phyloP scores from a whole-genome alignment of 345 rosid genomes.

The Bruguiera sexangula region DNA sequence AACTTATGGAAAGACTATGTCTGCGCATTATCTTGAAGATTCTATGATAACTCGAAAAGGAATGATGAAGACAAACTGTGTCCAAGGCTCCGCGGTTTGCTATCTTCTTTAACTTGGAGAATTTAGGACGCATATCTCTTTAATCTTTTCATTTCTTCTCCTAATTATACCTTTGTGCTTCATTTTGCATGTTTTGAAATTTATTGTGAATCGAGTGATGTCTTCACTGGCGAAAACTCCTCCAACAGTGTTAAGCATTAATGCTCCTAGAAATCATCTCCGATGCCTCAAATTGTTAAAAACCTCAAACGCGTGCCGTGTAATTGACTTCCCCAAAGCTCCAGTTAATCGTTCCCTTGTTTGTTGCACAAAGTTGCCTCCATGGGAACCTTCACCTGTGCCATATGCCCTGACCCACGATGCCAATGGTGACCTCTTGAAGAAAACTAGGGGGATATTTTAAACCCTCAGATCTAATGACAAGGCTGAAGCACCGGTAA shows the following conservation, averaged over 20 bases:
- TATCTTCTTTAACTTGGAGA: too few species aligned
- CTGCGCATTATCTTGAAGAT: too few species aligned
- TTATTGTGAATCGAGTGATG: conserved; percentile 45
- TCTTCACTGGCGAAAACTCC: conserved; percentile 39
- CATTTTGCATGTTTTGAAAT: too few species aligned
- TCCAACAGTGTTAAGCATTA: conserved; percentile 23
- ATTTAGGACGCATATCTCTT: too few species aligned
- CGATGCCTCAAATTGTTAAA: conserved; percentile 33
- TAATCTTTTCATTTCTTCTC: too few species aligned
- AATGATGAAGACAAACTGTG: too few species aligned
- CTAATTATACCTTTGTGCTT: too few species aligned
- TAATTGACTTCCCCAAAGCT: conserved; percentile 15
- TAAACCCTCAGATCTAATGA: conserved; percentile 46
- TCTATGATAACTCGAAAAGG: too few species aligned
- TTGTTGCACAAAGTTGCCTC: conserved; percentile 50
- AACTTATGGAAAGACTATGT: too few species aligned
- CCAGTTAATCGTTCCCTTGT: conserved; percentile 25
- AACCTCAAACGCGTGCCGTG: conserved; percentile 10
- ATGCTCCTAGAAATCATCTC: conserved; percentile 24
- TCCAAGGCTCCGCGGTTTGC: too few species aligned
- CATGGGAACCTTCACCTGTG: conserved; percentile 62
- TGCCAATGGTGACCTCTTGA: conserved; percentile 37
- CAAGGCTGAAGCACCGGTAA: conserved; percentile 31
- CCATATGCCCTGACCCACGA: conserved; percentile 46
- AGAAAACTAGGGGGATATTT: conserved; percentile 47